Conservation (phyloP, 257 asterid species). For the Ophiorrhiza pumila region DNA sequence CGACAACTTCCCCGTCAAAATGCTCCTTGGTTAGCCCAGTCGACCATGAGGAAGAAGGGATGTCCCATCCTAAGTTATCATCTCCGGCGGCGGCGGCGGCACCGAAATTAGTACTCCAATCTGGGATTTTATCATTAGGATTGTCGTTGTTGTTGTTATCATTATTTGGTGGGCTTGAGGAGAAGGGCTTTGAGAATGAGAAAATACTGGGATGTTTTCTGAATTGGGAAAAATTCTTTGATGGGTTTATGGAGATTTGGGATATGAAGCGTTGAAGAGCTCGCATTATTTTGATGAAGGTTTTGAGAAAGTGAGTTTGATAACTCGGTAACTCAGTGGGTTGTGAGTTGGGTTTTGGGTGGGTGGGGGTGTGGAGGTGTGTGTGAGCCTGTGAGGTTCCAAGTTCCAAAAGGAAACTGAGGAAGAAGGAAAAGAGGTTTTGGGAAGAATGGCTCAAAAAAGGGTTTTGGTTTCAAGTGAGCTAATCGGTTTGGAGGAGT, state of each 20-base stretch:
- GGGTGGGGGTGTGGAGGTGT: too few species aligned
- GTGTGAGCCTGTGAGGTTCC: too few species aligned
- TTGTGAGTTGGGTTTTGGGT: neutral
- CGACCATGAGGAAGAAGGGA: conserved; percentile 67
- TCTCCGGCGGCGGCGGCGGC: conserved; percentile 27
- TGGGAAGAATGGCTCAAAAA: too few species aligned
- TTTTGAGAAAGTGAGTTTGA: neutral
- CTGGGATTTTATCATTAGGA: conserved; percentile 10
- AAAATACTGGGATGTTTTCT: conserved; percentile 21
- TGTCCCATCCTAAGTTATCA: conserved; percentile 59
- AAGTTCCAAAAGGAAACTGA: too few species aligned
- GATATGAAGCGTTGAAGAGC: conserved; percentile 45
- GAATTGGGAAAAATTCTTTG: conserved; percentile 8
- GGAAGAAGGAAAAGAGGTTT: too few species aligned
- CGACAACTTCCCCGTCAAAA: conserved; percentile 79
- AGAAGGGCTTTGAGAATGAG: conserved; percentile 27
- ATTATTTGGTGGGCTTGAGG: conserved; percentile 29
- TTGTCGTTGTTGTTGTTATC: neutral
- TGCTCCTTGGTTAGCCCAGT: conserved; percentile 86
- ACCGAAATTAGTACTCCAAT: conserved; percentile 53
- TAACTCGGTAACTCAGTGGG: neutral
- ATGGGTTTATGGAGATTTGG: conserved; percentile 29
- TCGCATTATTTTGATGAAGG: conserved; percentile 36
- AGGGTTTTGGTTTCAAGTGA: too few species aligned
- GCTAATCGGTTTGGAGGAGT: too few species aligned